Percentiles rank a stretch among this genome's conserved stretches.
Evolutionary conservation across 768 basidiomycete genomes (phyloP).

Genomic region (Tremella fuciformis): DNA sequence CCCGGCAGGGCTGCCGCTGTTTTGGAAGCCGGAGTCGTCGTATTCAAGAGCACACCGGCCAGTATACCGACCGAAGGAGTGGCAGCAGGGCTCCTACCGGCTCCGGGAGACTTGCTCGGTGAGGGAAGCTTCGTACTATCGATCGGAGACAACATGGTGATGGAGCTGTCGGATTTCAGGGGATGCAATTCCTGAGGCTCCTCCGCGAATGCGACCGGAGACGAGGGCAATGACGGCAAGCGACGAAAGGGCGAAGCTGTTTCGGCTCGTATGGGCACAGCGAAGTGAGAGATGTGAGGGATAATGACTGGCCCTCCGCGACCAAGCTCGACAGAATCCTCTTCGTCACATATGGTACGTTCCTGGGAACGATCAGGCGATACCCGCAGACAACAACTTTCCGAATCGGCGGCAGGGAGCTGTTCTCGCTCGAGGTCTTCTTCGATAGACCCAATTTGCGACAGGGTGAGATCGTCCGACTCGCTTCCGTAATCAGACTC

Average conservation of each 20-base stretch:
- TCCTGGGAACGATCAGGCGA: no score
- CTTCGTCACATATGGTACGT: not conserved
- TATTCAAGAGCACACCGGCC: no score
- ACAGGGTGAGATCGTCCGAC: slow-evolving; percentile 2
- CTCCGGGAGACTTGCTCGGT: no score
- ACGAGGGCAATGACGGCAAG: slow-evolving; percentile 4
- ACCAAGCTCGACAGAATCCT: slow-evolving; percentile 33
- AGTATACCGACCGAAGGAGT: no score
- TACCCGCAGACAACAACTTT: no score
- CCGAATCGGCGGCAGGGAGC: no score
- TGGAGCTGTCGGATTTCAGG: slow-evolving; percentile 2
- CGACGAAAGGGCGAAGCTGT: slow-evolving; percentile 28
- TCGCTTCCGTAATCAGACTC: not conserved
- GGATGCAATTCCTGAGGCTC: not conserved
- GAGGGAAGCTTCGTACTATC: not conserved
- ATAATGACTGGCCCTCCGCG: slow-evolving; percentile 43
- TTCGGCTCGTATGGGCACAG: slow-evolving; percentile 27
- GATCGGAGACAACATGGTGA: not conserved
- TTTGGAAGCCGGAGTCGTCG: no score
- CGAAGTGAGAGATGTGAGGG: slow-evolving; percentile 21
- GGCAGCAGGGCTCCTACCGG: no score
- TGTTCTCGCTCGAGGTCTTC: no score
- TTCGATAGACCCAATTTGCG: no score
- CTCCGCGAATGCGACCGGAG: no score
- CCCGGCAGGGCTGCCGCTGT: no score